Evolutionary conservation across 371 early-diverging fungal genomes (phyloP), one percentile per base, ranked within the genome.

Genomic region (Apophysomyces ossiformis): DNA sequence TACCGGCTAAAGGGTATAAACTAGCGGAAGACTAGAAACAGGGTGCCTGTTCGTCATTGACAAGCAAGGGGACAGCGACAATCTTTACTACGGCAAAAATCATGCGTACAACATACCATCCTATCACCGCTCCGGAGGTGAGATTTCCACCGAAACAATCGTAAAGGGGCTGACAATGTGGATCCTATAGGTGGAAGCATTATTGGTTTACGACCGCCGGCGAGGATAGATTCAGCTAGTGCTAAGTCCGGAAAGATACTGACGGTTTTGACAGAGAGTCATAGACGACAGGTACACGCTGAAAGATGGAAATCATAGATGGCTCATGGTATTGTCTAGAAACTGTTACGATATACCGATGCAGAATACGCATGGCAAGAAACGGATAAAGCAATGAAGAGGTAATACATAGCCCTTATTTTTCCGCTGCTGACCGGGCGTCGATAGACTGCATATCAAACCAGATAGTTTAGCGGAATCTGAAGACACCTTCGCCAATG

Each of bases 111-210:
- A 67, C 6, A 66, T 79, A 16, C 87, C 87, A 0, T 37, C n/a
- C 7, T 87, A 75, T 50, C 66, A 63, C 37, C 63, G 82, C 37
- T 50, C 64, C 39, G 82, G 85, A 70, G 72, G 85, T 75, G 75
- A 60, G 46, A 46, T 13, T 66, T 41, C 15, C 41, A 5, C 4
- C n/a, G 32, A 16, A 2, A 18, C 5, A 2, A 26, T 2, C 32
- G 32, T 26, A 26, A 26, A 21, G 5, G 11, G 21, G 2, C 37
- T 74, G 50, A 21, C 41, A 62, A 9, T 54, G 41, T 46, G n/a
- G 13, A 16, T 16, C 21, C 36, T 1, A n/a, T 46, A 69, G 77
- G 64, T 56, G 82, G 83, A 7, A 74, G 70, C 56, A 70, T 82
- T 0, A 54, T 82, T 39, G 79, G 83, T 37, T 57, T 74, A 15